Evolutionary conservation across 1,284 basidiomycete species (phyloP), one percentile per base, ranked within the genome.

Genomic region (Ceratobasidium sp.): DNA sequence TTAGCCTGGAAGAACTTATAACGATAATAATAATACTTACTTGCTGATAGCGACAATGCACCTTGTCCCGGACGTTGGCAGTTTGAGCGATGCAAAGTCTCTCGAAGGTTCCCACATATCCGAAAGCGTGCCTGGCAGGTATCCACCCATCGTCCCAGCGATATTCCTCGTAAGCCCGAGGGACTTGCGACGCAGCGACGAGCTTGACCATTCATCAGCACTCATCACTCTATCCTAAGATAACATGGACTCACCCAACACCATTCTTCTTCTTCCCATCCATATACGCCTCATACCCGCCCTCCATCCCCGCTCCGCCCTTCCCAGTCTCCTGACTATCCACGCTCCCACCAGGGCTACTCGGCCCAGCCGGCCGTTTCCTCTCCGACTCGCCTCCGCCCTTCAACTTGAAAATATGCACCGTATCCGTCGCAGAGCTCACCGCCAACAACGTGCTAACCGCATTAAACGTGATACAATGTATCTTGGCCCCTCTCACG

Each of bases 81-180:
- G 85, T 83, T 95, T 93, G 79, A 98, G 87, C 84, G 91, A 97
- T 0, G 98, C 97, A 84, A 99, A 99, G 84, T 98, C 97, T 4
- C 98, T 88, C 67, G 94, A 90, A 0, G 98, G 97, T 82, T 99
- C 98, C 97, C 97, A 99, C 87, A 99, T 93, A 84, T 98, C 97
- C 13, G 96, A 95, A 50, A 99, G 85, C 1, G 95, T 92, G 81
- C 93, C 93, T 0, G 97, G 98, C 7, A 99, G 88, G 83, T 98
- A 98, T 0, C 94, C 94, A 6, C 97, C 96, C 15, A 97, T 91
- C 0, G 79, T 77, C 1, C 80, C 80, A 61, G 80, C 80, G 40
- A 80, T 65, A 48, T 59, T 67, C 10, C 77, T 57, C 6, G 78
- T 77, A 33, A 80, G 33, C n/a, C 79, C 74, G 52, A 80, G 70